Evolutionary conservation across 129 eudicot species (phyloP).

Genomic region (Pulicaria dysenterica): DNA sequence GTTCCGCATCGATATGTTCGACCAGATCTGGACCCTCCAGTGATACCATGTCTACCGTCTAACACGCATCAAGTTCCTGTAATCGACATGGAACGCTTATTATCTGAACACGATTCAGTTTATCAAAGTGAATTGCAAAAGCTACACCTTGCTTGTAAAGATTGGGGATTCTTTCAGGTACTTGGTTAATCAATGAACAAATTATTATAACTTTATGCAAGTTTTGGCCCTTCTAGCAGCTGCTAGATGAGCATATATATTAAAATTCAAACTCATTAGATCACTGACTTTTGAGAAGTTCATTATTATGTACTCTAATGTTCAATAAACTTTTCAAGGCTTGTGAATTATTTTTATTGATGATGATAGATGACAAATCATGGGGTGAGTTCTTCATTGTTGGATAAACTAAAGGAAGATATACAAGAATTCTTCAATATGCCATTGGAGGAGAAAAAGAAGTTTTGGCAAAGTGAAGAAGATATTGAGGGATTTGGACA

Average conservation of each 20-base stretch:
- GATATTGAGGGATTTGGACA: slow-evolving; percentile 21
- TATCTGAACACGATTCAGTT: neutral
- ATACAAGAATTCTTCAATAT: slow-evolving; percentile 13
- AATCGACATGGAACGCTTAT: slow-evolving; percentile 11
- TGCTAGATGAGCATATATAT: too few relatives aligned
- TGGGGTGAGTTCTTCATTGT: slow-evolving; percentile 10
- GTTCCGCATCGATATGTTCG: slow-evolving; percentile 12
- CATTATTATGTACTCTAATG: too few relatives aligned
- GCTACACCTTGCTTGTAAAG: slow-evolving; percentile 46
- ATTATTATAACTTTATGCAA: too few relatives aligned
- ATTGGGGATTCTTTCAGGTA: slow-evolving; percentile 55
- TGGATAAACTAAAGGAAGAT: slow-evolving; percentile 16
- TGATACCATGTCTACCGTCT: neutral
- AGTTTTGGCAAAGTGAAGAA: neutral
- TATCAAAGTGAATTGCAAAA: slow-evolving; percentile 8
- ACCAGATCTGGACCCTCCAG: neutral
- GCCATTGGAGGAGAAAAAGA: slow-evolving; percentile 12
- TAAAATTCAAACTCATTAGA: too few relatives aligned
- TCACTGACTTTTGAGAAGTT: too few relatives aligned
- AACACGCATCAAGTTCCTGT: neutral
- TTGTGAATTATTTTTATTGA: neutral
- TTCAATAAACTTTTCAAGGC: too few relatives aligned
- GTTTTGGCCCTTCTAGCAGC: too few relatives aligned
- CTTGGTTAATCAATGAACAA: neutral
- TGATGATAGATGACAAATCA: slow-evolving; percentile 14